These are phyloP conservation scores for Chlorella sp. DNA, from an alignment of 139 green algal genomes.

Conservation along the genomic window DNA sequence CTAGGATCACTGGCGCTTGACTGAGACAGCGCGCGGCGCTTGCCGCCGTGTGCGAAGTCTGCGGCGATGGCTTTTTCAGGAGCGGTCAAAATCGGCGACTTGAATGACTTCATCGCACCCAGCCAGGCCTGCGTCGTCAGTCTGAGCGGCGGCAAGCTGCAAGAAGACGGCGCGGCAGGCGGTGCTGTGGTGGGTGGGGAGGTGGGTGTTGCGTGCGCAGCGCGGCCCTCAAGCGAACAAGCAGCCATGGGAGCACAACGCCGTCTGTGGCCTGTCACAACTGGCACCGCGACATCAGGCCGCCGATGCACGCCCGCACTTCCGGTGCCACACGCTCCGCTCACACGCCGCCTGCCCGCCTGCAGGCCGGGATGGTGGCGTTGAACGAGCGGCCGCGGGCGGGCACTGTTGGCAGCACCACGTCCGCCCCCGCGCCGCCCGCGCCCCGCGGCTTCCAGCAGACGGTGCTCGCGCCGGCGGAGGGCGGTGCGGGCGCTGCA, in stretches of 20 bases:
- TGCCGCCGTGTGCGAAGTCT: neutral
- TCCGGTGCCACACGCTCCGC: neutral
- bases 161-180: neutral
- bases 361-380: constrained; percentile 36
- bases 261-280: no score
- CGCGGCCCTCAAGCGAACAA: no score
- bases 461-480: constrained; percentile 6
- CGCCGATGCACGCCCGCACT: no score
- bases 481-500: no score
- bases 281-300: no score
- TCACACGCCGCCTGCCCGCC: neutral
- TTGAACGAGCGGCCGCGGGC: constrained; percentile 9
- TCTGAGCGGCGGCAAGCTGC: constrained; percentile 46
- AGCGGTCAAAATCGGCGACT: constrained; percentile 79
- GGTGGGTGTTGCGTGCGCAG: neutral
- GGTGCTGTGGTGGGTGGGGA: constrained; percentile 4
- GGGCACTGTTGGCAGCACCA: no score
- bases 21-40: no score
- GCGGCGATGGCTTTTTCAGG: constrained; percentile 63
- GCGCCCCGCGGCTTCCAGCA: constrained; percentile 27
- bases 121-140: constrained; percentile 91
- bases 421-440: neutral
- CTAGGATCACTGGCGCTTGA: no score
- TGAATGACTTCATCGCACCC: constrained; percentile 96
- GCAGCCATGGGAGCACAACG: no score